These are phyloP conservation scores for Boletus barrowsii DNA, from an alignment of 768 basidiomycete genomes.

Conservation along the genomic window DNA sequence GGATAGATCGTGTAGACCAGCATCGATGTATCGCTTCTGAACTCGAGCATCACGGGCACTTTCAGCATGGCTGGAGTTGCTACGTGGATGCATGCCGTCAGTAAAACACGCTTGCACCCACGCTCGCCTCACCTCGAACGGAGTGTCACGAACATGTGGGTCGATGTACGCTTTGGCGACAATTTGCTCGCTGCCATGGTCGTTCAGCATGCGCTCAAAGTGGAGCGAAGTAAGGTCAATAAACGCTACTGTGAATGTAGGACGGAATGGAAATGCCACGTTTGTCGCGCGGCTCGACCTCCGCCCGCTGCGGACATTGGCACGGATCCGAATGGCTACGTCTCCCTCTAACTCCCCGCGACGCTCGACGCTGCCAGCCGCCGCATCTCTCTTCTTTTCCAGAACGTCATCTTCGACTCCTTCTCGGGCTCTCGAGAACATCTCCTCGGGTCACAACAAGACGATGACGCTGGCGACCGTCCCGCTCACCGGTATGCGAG, in stretches of 20 bases:
- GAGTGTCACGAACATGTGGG: no score
- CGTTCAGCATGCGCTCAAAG: no score
- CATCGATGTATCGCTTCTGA: constrained; percentile 24
- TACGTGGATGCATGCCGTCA: constrained; percentile 2
- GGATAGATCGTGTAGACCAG: constrained; percentile 20
- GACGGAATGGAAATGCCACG: no score
- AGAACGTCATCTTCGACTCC: constrained; percentile 67
- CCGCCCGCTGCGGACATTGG: constrained; percentile 34
- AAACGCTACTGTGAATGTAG: no score
- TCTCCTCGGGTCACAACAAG: constrained; percentile 14
- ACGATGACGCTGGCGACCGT: constrained; percentile 14
- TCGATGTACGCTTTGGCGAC: no score
- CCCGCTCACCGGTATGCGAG: not conserved
- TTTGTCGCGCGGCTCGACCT: constrained; percentile 2
- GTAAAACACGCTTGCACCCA: not conserved
- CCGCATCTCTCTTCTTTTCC: constrained; percentile 65
- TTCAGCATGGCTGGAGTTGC: constrained; percentile 24
- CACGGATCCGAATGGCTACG: constrained; percentile 33
- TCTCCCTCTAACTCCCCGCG: constrained; percentile 40
- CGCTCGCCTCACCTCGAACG: no score
- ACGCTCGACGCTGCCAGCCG: constrained; percentile 65
- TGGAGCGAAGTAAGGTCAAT: no score
- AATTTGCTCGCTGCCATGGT: no score
- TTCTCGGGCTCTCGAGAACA: constrained; percentile 29
- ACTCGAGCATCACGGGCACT: constrained; percentile 17